Percentiles rank a stretch among this genome's conserved stretches.
Conservation (phyloP, 768 basidiomycete species). For the Hypsizygus marmoreus region DNA sequence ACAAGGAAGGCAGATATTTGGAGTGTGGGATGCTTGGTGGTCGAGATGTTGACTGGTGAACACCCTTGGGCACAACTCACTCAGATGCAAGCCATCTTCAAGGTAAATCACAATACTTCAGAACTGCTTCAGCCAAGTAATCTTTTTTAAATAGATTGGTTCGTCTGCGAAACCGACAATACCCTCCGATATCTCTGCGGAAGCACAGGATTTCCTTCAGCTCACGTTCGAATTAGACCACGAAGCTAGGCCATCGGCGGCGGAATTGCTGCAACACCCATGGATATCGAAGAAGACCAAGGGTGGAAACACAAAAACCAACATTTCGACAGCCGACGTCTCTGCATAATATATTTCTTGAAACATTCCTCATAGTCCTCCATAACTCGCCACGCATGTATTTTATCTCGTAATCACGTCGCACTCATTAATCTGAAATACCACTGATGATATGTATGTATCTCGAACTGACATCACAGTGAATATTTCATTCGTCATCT, state of each 20-base stretch:
- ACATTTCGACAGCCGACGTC: conserved; percentile 8
- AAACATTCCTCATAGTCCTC: conserved; percentile 10
- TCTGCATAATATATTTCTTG: conserved; percentile 6
- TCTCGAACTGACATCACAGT: background rate
- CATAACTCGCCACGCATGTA: conserved; percentile 5
- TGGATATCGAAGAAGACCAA: conserved; percentile 61
- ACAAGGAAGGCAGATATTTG: conserved; percentile 94
- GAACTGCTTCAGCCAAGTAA: background rate
- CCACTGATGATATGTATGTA: background rate
- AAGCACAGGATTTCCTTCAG: conserved; percentile 85
- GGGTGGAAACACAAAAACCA: conserved; percentile 14
- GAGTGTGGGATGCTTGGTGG: conserved; percentile 93
- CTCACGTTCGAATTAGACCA: conserved; percentile 88
- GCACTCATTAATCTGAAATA: too few species aligned
- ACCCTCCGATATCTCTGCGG: conserved; percentile 87
- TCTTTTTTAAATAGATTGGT: conserved; percentile 66
- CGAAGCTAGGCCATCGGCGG: conserved; percentile 75
- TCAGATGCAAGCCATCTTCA: conserved; percentile 99
- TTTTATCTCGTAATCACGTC: conserved; percentile 12
- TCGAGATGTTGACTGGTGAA: conserved; percentile 96
- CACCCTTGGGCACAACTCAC: conserved; percentile 95
- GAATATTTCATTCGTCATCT: conserved; percentile 14
- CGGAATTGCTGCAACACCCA: conserved; percentile 69
- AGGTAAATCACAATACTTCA: conserved; percentile 47
- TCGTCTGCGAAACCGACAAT: conserved; percentile 85